Conservation (phyloP, 345 rosid species). For the Nephelium lappaceum region DNA sequence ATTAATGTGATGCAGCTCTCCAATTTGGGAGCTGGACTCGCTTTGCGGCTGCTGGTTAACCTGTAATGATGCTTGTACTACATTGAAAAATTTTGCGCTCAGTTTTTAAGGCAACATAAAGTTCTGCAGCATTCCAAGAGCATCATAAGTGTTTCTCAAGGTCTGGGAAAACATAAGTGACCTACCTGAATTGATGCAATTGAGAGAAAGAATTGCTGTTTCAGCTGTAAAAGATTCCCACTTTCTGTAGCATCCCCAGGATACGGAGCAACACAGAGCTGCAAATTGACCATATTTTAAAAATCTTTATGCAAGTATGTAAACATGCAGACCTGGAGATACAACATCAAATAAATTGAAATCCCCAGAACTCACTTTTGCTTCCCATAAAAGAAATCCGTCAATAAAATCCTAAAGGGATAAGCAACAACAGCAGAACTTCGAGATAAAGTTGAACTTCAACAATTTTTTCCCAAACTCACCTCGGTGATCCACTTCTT, state of each 20-base stretch:
- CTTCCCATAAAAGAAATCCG: no score
- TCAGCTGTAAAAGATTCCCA: constrained; percentile 51
- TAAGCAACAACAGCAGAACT: no score
- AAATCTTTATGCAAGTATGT: no score
- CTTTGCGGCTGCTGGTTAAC: constrained; percentile 47
- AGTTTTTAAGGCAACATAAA: constrained; percentile 40
- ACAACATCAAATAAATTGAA: no score
- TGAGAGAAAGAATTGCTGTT: constrained; percentile 76
- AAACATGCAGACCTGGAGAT: not conserved
- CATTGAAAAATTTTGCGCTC: constrained; percentile 45
- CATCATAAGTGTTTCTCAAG: constrained; percentile 39
- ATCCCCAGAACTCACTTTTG: no score
- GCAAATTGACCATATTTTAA: constrained; percentile 21
- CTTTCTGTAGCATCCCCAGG: constrained; percentile 97
- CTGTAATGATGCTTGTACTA: constrained; percentile 47
- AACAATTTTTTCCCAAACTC: no score
- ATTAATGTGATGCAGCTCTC: constrained; percentile 44
- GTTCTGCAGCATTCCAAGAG: constrained; percentile 52
- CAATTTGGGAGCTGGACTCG: constrained; percentile 41
- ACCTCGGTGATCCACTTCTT: no score
- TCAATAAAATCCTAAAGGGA: no score
- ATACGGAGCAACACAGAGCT: constrained; percentile 92
- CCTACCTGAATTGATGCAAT: constrained; percentile 55
- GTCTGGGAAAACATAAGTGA: constrained; percentile 41
- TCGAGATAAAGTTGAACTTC: no score